Evolutionary conservation across 441 rosid genomes (phyloP), one percentile per base, ranked within the genome.

Genomic region (Erysimum cheiri): DNA sequence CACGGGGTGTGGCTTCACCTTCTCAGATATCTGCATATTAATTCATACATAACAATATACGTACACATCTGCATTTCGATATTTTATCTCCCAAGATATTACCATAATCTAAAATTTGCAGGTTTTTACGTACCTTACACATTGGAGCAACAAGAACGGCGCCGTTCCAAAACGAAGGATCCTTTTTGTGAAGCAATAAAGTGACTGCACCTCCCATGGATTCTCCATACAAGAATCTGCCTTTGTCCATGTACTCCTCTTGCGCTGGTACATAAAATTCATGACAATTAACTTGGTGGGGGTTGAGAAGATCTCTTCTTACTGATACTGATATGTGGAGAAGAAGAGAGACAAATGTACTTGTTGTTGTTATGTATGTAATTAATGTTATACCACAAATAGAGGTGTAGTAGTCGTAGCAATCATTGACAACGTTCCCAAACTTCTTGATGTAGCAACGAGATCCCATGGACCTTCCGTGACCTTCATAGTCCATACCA

Each of bases 141-240:
- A 95, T 95, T 4, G 99, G 99, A 15, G 99, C 99, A 37, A 89
- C 92, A 11, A 95, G 95, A 47, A 92, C 76, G 9, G 95, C 96
- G n/a, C 98, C 99, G 4, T 88, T 85, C 86, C 94, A 95, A 40
- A 92, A 88, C 14, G 83, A 26, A 5, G 97, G 93, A 70, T 87
- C 90, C 72, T 87, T 95, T 76, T 76, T 85, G 84, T 92, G 98
- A 14, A 95, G 85, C 35, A 95, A 78, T 47, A 95, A 75, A 47
- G 95, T 74, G 54, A 95, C 98, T 4, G 99, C 99, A 41, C 98
- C 99, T 74, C 97, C 99, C 99, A 95, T 92, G 14, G 99, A 95
- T 69, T 95, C 99, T 17, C 98, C 98, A 26, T 88, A 95, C 78
- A 95, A 78, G 88, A 92, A 92, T 75, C 97, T 87, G 35, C 78